Evolutionary conservation across 2,329 filamentous ascomycete genomes (phyloP), one percentile per base, ranked within the genome.

Genomic region (Calonectria hongkongensis): DNA sequence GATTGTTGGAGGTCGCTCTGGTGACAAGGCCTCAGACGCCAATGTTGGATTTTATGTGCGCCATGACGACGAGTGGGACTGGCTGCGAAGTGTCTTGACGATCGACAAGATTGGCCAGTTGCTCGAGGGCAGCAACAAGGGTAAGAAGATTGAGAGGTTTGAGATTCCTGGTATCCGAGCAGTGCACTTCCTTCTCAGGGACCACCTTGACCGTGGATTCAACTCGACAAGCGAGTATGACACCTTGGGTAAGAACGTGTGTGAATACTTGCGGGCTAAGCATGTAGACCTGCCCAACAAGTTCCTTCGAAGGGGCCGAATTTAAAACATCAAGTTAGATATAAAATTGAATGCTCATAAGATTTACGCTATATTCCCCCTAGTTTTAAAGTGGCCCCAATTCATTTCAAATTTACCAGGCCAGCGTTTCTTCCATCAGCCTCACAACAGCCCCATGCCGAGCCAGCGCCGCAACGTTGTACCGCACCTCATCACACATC

Each of bases 11-110:
- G 80, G 76, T 5, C 71, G 80, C 9, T 79, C 79, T 1, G 80
- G 80, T 10, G 73, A 75, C 75, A 73, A 73, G 47, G 71, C 71
- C 2, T 73, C 71, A 2, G 67, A 87, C 72, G 80, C 79, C 39
- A 87, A 87, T 70, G 81, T 85, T 21, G 85, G 85, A 9, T 82
- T 87, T 72, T 89, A 85, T 78, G 84, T 86, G 18, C 80, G 83
- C 21, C 74, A 82, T 62, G 77, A 78, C 2, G 84, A 86, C 60
- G 85, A 87, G 73, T 88, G 83, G 77, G 81, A 85, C 18, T 87
- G 85, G 85, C 75, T 87, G n/a, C 82, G 85, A 36, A 78, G 75
- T 13, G 65, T 87, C 30, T 78, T 88, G 76, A 87, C 83, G 0
- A 75, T 80, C 12, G 78, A 80, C 3, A 83, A 81, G 30, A 77